Evolutionary conservation across 192 early-diverging fungal genomes (phyloP), one percentile per base, ranked within the genome.

Genomic region (Linnemannia schmuckeri): DNA sequence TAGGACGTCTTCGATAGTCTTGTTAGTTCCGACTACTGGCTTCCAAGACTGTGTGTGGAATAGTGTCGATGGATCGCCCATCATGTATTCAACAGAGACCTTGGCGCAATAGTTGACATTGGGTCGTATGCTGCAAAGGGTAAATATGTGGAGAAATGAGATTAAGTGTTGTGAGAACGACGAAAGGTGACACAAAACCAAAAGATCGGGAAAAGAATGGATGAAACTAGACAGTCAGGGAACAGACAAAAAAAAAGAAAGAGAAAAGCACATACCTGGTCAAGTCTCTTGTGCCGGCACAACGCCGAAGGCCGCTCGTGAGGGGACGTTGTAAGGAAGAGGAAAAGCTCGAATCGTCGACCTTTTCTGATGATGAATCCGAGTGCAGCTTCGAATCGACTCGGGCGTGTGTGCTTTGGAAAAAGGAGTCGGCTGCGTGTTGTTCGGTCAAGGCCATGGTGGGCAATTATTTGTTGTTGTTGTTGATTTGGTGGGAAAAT

Each of bases 361-460:
- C 71, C 47, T 81, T 81, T 37, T 86, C 79, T 17, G 78, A 80
- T 3, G 75, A 86, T 10, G 79, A 74, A 40, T 86, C 84, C 18
- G 84, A 86, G 20, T 81, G 74, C 6, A 86, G 57, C 55, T 86
- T 86, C 30, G 84, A 86, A 33, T 86, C 84, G 42, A 86, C 84
- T 37, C 84, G 74, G 22, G 79, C 38, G 18, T 86, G 84, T 49
- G 84, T 81, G 57, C 75, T 72, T 47, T 81, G 78, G 49, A 86
- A 86, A 75, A 66, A 86, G 79, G 74, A 49, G 47, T 68, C 72
- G 47, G 42, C 71, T 74, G 77, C 18, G 38, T 75, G 77, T 57
- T 86, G 76, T 68, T 84, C 84, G 20, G 79, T 74, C 79, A 86
- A 77, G 69, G 84, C 78, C 84, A 86, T 81, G 74, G 38, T 52